Evolutionary conservation across 495 filamentous ascomycete species (phyloP).

Genomic region (Sphaerosporella brunnea): DNA sequence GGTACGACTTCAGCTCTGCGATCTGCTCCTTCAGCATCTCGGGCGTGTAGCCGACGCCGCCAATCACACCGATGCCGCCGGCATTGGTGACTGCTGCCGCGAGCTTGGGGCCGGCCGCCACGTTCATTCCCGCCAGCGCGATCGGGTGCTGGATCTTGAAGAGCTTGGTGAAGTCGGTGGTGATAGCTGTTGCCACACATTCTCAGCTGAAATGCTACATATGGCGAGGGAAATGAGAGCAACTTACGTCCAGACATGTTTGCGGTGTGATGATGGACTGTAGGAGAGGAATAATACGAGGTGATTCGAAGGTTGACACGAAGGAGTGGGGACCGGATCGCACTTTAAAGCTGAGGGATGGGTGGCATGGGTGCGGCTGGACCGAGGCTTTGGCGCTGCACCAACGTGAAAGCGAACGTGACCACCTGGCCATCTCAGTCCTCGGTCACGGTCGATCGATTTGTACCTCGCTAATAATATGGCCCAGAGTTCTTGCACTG

Average conservation of each 20-base stretch:
- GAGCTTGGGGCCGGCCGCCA: conserved; percentile 90
- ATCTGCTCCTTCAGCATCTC: conserved; percentile 94
- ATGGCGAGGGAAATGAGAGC: background rate
- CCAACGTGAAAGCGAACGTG: too few relatives aligned
- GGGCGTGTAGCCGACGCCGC: conserved; percentile 89
- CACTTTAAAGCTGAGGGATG: too few relatives aligned
- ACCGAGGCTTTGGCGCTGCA: too few relatives aligned
- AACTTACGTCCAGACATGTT: conserved; percentile 10
- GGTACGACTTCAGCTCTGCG: conserved; percentile 73
- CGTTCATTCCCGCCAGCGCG: conserved; percentile 96
- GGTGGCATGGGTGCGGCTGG: too few relatives aligned
- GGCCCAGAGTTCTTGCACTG: too few relatives aligned
- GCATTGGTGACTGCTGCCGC: conserved; percentile 95
- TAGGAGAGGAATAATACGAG: too few relatives aligned
- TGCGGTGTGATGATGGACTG: background rate
- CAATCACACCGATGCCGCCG: conserved; percentile 88
- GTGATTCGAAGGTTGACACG: too few relatives aligned
- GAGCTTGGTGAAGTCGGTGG: conserved; percentile 75
- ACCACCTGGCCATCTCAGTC: too few relatives aligned
- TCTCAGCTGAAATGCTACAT: background rate
- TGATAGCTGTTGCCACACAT: conserved; percentile 8
- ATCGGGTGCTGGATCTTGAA: conserved; percentile 95
- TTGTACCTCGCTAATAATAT: too few relatives aligned
- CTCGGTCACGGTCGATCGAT: too few relatives aligned
- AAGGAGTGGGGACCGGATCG: too few relatives aligned